phyloP scores from a whole-genome alignment of 345 rosid species.

The Melastoma malabathricum region DNA sequence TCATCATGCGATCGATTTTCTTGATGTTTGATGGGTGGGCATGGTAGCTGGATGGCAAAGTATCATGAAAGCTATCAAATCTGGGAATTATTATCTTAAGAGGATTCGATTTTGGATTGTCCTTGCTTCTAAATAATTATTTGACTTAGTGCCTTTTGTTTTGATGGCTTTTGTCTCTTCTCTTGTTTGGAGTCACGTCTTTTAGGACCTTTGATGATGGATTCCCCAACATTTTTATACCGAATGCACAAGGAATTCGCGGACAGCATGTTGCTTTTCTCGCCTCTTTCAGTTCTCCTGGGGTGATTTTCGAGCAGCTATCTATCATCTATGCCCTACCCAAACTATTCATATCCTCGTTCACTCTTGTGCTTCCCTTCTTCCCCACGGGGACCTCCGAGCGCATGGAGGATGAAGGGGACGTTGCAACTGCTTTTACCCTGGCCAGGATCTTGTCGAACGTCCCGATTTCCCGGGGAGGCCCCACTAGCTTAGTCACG shows the following conservation, averaged over 20 bases:
- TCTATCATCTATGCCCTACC: slow-evolving; percentile 87
- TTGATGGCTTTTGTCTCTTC: not conserved
- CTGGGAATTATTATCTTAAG: too few species aligned
- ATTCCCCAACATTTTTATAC: slow-evolving; percentile 86
- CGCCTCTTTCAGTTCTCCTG: slow-evolving; percentile 87
- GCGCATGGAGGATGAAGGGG: slow-evolving; percentile 99
- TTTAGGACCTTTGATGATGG: slow-evolving; percentile 85
- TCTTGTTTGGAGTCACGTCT: not conserved
- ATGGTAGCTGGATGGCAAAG: too few species aligned
- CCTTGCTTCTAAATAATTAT: too few species aligned
- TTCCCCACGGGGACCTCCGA: slow-evolving; percentile 97
- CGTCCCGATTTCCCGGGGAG: slow-evolving; percentile 78
- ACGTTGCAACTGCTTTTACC: slow-evolving; percentile 91
- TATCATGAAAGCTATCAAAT: too few species aligned
- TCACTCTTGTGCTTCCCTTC: slow-evolving; percentile 89
- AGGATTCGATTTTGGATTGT: too few species aligned
- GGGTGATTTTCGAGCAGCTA: slow-evolving; percentile 84
- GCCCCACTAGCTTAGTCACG: slow-evolving; percentile 93
- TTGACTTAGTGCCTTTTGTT: not conserved
- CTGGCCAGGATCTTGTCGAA: slow-evolving; percentile 89
- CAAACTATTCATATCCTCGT: slow-evolving; percentile 76
- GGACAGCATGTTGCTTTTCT: slow-evolving; percentile 88
- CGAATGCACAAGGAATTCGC: slow-evolving; percentile 83
- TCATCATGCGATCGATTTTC: too few species aligned
- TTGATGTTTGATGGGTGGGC: too few species aligned